Base-by-base conservation (phyloP, 2,329 filamentous ascomycete genomes). In the Cladosporium phlei region DNA sequence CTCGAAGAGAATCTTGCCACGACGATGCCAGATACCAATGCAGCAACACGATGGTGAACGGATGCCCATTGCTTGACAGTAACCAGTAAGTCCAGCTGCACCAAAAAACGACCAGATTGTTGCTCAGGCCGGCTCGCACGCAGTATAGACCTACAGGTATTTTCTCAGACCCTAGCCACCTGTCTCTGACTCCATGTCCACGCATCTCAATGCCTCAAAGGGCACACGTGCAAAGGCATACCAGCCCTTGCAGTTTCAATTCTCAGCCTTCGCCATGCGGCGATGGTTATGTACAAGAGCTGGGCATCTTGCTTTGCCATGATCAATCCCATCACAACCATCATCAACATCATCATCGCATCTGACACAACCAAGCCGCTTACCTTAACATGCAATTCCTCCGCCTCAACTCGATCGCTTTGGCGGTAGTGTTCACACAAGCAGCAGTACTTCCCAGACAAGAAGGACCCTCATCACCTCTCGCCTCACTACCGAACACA, bases 191-290 rank as follows among this genome's bases (percentile, higher is more conserved):
- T 45, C 12, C 16, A 11, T 22, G n/a, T 33, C 24, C 21, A 24
- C n/a, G 8, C 39, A 24, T 43, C 29, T 43, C 27, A 14, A 8
- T 16, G 32, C 12, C 28, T 42, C 20, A 25, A 42, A 19, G n/a
- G n/a, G n/a, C n/a, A n/a, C 14, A 17, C 30, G 30, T 16, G 29
- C 21, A 34, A 22, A 27, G 20, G 16, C 20, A 27, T 17, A 21
- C 42, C 42, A 45, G 42, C 42, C 42, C 42, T 37, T 32, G 24
- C 10, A 37, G 42, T 45, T 45, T 45, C 42, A 45, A 37, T 45
- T 19, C 42, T 45, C 42, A 45, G 42, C 42, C 42, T 45, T 45
- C 42, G 11, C 16, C 17, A 28, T 22, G 42, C 17, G n/a, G 20
- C 11, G 14, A 24, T n/a, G 22, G 8, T 21, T 45, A 45, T 35